Evolutionary conservation across 2,329 filamentous ascomycete genomes (phyloP).

Genomic region (Claviceps quebecensis): DNA sequence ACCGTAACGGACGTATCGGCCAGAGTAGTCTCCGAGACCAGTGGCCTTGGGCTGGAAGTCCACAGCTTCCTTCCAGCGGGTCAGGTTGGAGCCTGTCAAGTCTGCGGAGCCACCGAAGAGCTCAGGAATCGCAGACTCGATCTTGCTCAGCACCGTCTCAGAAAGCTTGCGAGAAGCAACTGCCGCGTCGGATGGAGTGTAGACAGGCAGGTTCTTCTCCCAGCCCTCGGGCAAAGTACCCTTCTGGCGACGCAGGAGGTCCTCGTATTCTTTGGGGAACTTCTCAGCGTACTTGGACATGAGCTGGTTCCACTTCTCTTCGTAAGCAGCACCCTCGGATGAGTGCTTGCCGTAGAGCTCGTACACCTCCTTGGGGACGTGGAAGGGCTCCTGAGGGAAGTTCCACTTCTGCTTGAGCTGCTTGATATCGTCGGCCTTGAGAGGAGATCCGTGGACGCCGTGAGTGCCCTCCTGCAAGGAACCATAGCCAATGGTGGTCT

Average conservation of each 20-base stretch:
- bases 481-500: slow-evolving; percentile 93
- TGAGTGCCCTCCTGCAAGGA: slow-evolving; percentile 87
- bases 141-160: slow-evolving; percentile 80
- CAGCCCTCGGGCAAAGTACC: slow-evolving; percentile 87
- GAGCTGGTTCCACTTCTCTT: slow-evolving; percentile 91
- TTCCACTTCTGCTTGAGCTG: slow-evolving; percentile 90
- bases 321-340: slow-evolving; percentile 71
- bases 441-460: slow-evolving; percentile 88
- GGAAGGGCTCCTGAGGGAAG: slow-evolving; percentile 87
- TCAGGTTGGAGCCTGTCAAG: slow-evolving; percentile 97
- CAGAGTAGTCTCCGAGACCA: slow-evolving; percentile 76
- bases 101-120: slow-evolving; percentile 93
- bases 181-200: slow-evolving; percentile 73
- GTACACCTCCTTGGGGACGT: slow-evolving; percentile 88
- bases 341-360: slow-evolving; percentile 78
- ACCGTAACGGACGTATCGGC: slow-evolving; percentile 87
- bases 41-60: slow-evolving; percentile 90
- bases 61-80: slow-evolving; percentile 88
- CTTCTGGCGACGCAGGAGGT: slow-evolving; percentile 66
- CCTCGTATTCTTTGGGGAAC: slow-evolving; percentile 64
- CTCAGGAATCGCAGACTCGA: slow-evolving; percentile 73
- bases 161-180: slow-evolving; percentile 93
- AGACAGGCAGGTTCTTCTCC: slow-evolving; percentile 85
- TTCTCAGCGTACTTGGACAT: slow-evolving; percentile 73
- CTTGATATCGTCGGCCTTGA: slow-evolving; percentile 90